Base-by-base conservation (phyloP, 371 early-diverging fungal genomes). In the Syncephalastrum contaminatum region DNA sequence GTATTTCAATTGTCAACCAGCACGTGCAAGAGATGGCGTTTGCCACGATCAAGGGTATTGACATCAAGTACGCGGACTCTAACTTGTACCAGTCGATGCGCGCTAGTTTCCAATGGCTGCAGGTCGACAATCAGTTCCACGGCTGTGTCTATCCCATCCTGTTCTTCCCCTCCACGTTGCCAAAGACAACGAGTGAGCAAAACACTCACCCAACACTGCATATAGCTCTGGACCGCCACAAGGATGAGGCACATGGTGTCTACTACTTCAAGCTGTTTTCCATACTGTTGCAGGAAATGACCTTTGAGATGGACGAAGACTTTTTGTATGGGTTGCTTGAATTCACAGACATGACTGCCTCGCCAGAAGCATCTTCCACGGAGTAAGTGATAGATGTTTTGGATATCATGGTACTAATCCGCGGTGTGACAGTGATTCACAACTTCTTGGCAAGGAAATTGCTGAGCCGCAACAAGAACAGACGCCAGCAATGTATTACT, bases 261-360 rank as follows among this genome's bases (percentile, higher is more conserved):
- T 77, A 86, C 25, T 93, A 90, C 68, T 89, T 88, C 66, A 86
- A 92, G 57, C 81, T 86, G 58, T 91, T 91, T 41, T 86, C 88
- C 0, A 65, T 91, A 6, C 66, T 95, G 3, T 62, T 92, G 16
- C 96, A 95, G 65, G 96, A 95, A 68, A 72, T 95, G 59, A 89
- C 93, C 1, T 70, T 95, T 50, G 92, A 93, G 51, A 69, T 92
- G 43, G 95, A 95, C 57, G 93, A 92, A 60, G 90, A 88, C 59
- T 87, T 95, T 55, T 61, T 95, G 43, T 76, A 74, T 47, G 84
- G 85, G 4, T 58, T 94, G 14, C 47, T 92, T 20, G 89, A 91
- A 54, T 91, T 93, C 63, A 67, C 83, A 3, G 83, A 85, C 56
- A 87, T 90, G 67, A n/a, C 81, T 65, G 21, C 72, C 63, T 68